Evolutionary conservation across 495 filamentous ascomycete genomes (phyloP).

Genomic region (Terfezia claveryi): DNA sequence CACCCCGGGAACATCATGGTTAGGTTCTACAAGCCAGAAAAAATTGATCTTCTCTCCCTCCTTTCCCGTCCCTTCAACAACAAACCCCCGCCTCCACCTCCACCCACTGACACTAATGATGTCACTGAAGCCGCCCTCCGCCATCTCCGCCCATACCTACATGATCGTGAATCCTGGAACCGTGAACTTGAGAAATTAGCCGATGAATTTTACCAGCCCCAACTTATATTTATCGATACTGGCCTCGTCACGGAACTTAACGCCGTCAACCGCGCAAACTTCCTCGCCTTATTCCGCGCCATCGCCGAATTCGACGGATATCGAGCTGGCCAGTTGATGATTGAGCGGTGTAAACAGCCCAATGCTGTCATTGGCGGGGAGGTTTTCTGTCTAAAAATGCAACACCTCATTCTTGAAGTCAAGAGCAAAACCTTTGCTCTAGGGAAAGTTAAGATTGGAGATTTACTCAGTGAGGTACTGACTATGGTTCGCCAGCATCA

Average conservation of each 20-base stretch:
- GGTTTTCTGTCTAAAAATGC: conserved; percentile 87
- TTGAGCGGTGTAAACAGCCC: conserved; percentile 78
- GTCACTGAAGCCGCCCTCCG: conserved; percentile 71
- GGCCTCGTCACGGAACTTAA: conserved; percentile 92
- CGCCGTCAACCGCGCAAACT: conserved; percentile 64
- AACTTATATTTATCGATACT: conserved; percentile 93
- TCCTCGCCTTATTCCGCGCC: conserved; percentile 87
- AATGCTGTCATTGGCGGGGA: conserved; percentile 70
- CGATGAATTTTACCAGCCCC: conserved; percentile 72
- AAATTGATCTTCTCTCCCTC: conserved; percentile 37
- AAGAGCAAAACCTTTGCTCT: conserved; percentile 79
- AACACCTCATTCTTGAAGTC: conserved; percentile 74
- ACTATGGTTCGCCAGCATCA: conserved; percentile 85
- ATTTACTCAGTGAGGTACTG: conserved; percentile 75
- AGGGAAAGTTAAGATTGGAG: conserved; percentile 89
- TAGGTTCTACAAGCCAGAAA: conserved; percentile 74
- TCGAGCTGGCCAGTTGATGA: conserved; percentile 86
- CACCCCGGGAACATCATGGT: conserved; percentile 99
- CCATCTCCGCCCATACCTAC: conserved; percentile 49
- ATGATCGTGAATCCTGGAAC: conserved; percentile 43
- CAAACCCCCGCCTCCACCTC: conserved; percentile 15
- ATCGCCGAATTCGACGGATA: conserved; percentile 96
- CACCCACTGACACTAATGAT: conserved; percentile 33
- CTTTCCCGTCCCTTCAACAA: conserved; percentile 24
- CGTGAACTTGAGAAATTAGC: conserved; percentile 58